Evolutionary conservation across 352 stramenopile genomes (phyloP).

Genomic region (Phytophthora melonis): DNA sequence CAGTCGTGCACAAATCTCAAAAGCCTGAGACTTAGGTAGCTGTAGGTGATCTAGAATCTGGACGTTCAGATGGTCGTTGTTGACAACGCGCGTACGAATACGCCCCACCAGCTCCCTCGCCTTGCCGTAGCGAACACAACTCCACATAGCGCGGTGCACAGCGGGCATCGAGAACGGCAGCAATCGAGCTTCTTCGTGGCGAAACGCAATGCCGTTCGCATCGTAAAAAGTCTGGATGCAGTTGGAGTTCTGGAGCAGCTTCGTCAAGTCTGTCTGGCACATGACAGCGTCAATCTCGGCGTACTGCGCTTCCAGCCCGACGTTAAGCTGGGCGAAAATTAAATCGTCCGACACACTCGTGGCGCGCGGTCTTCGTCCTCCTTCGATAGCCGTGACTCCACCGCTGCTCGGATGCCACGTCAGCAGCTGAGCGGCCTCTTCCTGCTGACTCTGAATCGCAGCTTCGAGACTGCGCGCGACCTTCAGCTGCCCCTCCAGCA

Average conservation of each 20-base stretch:
- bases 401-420: conserved; percentile 16
- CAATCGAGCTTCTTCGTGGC: conserved; percentile 31
- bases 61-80: conserved; percentile 41
- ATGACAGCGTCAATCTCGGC: conserved; percentile 27
- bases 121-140: conserved; percentile 25
- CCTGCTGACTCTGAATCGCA: conserved; percentile 33
- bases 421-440: conserved; percentile 27
- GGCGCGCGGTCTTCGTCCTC: conserved; percentile 4
- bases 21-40: conserved; percentile 24
- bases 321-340: conserved; percentile 30
- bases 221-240: conserved; percentile 21
- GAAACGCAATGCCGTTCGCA: conserved; percentile 16
- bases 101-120: conserved; percentile 21
- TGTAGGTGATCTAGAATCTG: conserved; percentile 38
- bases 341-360: conserved; percentile 30
- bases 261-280: conserved; percentile 5
- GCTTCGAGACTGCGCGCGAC: conserved; percentile 38
- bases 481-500: conserved; percentile 39
- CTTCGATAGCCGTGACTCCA: conserved; percentile 4
- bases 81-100: conserved; percentile 26
- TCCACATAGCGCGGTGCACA: conserved; percentile 40
- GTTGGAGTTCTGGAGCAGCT: conserved; percentile 16
- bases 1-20: conserved; percentile 27
- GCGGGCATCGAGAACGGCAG: conserved; percentile 40
- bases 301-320: conserved; percentile 34